Base-by-base conservation (phyloP, 768 basidiomycete genomes). In the Suillus alpinus region DNA sequence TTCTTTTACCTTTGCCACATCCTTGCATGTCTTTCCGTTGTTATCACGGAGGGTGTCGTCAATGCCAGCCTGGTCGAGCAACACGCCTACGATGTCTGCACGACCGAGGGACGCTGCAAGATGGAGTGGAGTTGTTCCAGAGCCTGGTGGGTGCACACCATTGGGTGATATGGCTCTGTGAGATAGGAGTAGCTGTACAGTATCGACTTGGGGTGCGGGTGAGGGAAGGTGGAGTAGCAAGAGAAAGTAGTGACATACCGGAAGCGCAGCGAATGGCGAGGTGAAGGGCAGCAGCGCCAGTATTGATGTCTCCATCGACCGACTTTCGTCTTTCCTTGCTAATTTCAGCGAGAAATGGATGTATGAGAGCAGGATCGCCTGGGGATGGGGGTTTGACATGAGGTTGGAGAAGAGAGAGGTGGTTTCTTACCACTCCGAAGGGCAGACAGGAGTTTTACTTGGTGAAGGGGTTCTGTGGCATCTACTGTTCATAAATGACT, bases 201-300 rank as follows among this genome's bases (percentile, higher is more conserved):
- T 94, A 50, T 88, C 83, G 44, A 74, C 89, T 90, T 61, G 8
- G n/a, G 62, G 4, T 23, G 64, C 23, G 46, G 63, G 53, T 52
- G 50, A 57, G 41, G 32, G 44, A 60, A 51, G 18, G 16, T 20
- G 6, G 34, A 39, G 37, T n/a, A 16, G 37, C 9, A 51, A n/a
- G 7, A 44, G 16, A 56, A 20, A 41, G 4, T 44, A 50, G 26
- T 7, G n/a, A 76, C 85, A 26, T 66, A 90, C 89, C 81, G 10
- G 87, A 86, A 60, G 84, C 91, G 71, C 92, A 93, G 46, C 89
- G 83, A n/a, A 94, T 85, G 12, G 90, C 91, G 2, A 94, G 83
- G 72, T 94, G 91, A 7, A 94, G 75, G 0, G 89, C 89, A 3
- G 89, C 87, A 6, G 90, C 88, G 13, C 84, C 88, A 1, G 86